These are phyloP conservation scores for Chaetoceros tenuissimus DNA, from an alignment of 108 stramenopile species.

Conservation along the genomic window DNA sequence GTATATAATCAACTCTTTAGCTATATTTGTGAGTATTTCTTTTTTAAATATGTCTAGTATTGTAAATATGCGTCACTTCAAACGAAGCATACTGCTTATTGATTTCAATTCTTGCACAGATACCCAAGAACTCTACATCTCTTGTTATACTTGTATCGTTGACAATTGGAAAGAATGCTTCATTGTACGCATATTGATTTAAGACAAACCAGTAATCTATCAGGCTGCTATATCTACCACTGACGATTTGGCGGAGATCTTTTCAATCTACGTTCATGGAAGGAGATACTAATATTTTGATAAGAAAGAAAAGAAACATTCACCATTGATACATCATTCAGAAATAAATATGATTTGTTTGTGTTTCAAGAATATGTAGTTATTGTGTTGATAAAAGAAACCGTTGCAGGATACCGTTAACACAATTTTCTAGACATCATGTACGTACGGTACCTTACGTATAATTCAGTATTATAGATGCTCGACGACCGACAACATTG, in stretches of 20 bases:
- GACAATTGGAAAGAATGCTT: background rate
- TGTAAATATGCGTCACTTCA: background rate
- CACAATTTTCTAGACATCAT: too few species aligned
- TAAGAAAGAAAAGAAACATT: too few species aligned
- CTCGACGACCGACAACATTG: too few species aligned
- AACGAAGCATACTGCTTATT: background rate
- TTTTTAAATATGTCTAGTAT: background rate
- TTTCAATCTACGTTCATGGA: conserved; percentile 11
- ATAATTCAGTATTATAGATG: too few species aligned
- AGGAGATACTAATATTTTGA: too few species aligned
- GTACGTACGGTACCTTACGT: too few species aligned
- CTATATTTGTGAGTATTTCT: background rate
- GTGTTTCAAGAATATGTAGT: too few species aligned
- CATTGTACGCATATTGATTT: conserved; percentile 12
- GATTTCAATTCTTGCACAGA: background rate
- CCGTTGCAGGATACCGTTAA: too few species aligned
- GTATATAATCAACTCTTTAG: background rate
- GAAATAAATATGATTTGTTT: too few species aligned
- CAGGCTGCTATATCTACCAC: conserved; percentile 29
- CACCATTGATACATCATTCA: too few species aligned
- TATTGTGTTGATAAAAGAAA: too few species aligned
- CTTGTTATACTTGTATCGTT: background rate
- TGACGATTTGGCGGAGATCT: conserved; percentile 10
- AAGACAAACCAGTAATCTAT: conserved; percentile 4
- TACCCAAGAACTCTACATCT: background rate